Evolutionary conservation across 2,329 filamentous ascomycete genomes (phyloP), one percentile per base, ranked within the genome.

Genomic region (Nigrospora oryzae): DNA sequence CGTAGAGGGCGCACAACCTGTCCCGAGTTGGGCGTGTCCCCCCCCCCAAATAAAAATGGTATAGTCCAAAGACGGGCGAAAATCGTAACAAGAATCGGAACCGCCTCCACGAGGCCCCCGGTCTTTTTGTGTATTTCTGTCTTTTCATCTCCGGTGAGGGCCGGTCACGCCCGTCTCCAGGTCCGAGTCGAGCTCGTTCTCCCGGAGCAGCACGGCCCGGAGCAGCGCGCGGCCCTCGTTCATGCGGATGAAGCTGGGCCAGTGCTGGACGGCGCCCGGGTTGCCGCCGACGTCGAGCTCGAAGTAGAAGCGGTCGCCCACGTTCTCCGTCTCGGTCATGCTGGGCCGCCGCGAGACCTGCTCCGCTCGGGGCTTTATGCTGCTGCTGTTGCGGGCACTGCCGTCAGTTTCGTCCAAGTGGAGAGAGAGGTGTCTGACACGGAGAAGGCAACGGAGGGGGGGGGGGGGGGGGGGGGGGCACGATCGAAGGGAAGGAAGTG

Each of bases 221-320:
- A 49, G 38, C 10, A 46, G 23, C 10, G 44, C 47, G 23, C 38
- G 36, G 33, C 47, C 47, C 12, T 45, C 36, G 28, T 38, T 39
- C 35, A 49, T 38, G 19, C 41, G 30, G 16, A 49, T 33, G 31
- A 49, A 49, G 35, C 41, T 44, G 23, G 47, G 44, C 47, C 44
- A 46, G 12, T 49, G 42, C n/a, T 38, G 23, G 28, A 46, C 36
- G 6, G 35, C 46, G 12, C 43, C 36, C 8, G 36, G 28, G 36
- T 45, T 34, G 19, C 39, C 33, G 16, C 46, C 46, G 6, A 49
- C 43, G 36, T 49, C 46, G 37, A 49, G 43, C 17, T 49, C 46
- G n/a, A 49, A 49, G 19, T 40, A 40, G 28, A 46, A 45, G 17
- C 42, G 42, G 23, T 37, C 35, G 11, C 36, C 35, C 14, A 4